phyloP scores from a whole-genome alignment of 352 stramenopile species.

The Globisporangium nunn region DNA sequence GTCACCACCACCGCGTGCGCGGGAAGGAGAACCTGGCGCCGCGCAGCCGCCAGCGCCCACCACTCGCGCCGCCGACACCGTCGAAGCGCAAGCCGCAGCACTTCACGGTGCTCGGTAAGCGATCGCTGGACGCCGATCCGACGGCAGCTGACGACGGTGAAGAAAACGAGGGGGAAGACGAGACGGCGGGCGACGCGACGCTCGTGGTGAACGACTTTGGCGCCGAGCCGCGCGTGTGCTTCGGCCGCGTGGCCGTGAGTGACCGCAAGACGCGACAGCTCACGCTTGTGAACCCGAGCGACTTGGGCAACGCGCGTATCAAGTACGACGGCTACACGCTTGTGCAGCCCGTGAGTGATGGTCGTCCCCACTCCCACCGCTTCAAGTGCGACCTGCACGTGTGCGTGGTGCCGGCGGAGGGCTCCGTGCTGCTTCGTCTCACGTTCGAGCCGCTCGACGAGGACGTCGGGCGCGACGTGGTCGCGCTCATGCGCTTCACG shows the following conservation, averaged over 20 bases:
- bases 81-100: background rate
- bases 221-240: constrained; percentile 31
- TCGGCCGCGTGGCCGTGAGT: constrained; percentile 43
- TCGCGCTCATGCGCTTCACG: constrained; percentile 43
- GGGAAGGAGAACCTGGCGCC: constrained; percentile 22
- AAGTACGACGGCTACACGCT: constrained; percentile 65
- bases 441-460: constrained; percentile 45
- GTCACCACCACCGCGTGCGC: background rate
- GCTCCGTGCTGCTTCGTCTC: constrained; percentile 45
- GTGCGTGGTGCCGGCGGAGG: constrained; percentile 54
- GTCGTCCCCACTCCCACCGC: constrained; percentile 12
- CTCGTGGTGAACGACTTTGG: constrained; percentile 46
- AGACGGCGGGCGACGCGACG: constrained; percentile 7
- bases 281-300: constrained; percentile 50
- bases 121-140: background rate
- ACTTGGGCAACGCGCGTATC: constrained; percentile 47
- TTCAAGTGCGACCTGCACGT: constrained; percentile 73
- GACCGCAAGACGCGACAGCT: constrained; percentile 40
- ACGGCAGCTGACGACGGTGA: background rate
- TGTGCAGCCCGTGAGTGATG: constrained; percentile 8
- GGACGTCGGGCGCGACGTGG: constrained; percentile 35
- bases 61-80: constrained; percentile 8
- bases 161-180: background rate
- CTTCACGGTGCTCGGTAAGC: constrained; percentile 18
- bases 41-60: constrained; percentile 4